Percentiles rank a stretch among this genome's conserved stretches.
phyloP scores from a whole-genome alignment of 1,139 yeast genomes.

The Pichiaceae sp. region DNA sequence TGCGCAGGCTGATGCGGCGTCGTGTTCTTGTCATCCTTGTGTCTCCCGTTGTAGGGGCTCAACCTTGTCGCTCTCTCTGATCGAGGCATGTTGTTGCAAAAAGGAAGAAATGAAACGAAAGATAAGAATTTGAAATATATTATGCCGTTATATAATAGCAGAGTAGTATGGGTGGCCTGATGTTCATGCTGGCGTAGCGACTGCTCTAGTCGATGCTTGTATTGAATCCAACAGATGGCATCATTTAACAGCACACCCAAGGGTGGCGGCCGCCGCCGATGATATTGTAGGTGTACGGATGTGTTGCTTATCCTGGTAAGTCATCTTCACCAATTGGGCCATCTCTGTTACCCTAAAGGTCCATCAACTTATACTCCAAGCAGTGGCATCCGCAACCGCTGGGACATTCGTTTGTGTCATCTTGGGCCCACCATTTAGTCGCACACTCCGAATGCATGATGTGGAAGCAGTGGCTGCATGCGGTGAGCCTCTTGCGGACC shows the following conservation, averaged over 20 bases:
- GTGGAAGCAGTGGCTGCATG: slow-evolving; percentile 73
- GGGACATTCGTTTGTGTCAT: slow-evolving; percentile 54
- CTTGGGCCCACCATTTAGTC: slow-evolving; percentile 65
- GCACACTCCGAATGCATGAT: slow-evolving; percentile 76
- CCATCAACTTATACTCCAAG: slow-evolving; percentile 22
- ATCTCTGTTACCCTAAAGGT: not conserved
- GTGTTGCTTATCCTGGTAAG: not conserved
- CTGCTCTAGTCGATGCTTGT: too few species aligned
- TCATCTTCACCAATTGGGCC: not conserved
- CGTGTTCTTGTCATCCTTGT: not conserved
- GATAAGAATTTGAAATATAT: not conserved
- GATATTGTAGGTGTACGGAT: not conserved
- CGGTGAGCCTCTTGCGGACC: slow-evolving; percentile 53
- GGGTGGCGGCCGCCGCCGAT: too few species aligned
- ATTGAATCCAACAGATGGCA: too few species aligned
- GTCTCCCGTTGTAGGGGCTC: not conserved
- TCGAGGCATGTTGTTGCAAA: not conserved
- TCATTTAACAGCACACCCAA: too few species aligned
- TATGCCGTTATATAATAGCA: too few species aligned
- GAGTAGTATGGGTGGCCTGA: too few species aligned
- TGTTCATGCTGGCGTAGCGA: too few species aligned
- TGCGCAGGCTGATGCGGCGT: not conserved
- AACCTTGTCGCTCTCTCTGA: not conserved
- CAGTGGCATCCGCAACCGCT: slow-evolving; percentile 89
- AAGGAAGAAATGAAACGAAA: not conserved